Conservation (phyloP, 179 eudicot genomes). For the Corrigiola litoralis region DNA sequence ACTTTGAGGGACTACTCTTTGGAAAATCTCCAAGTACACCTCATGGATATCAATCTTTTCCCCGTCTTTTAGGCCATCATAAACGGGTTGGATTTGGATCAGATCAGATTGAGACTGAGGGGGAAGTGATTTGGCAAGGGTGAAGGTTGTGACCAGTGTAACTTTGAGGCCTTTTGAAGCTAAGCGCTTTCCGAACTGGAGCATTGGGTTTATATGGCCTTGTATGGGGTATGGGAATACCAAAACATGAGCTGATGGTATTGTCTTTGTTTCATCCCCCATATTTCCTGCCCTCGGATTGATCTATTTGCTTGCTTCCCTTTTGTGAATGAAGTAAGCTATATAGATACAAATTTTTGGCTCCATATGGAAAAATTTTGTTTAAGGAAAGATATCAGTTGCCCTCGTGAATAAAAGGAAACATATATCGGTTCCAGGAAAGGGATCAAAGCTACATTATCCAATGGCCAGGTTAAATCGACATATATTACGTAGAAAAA, state of each 20-base stretch:
- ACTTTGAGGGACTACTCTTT: conserved; percentile 9
- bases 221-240: conserved; percentile 35
- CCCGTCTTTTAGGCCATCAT: conserved; percentile 10
- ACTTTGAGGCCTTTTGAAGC: conserved; percentile 36
- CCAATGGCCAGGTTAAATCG: too few relatives aligned
- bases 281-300: neutral
- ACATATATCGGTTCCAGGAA: too few relatives aligned
- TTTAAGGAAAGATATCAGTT: too few relatives aligned
- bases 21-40: conserved; percentile 1
- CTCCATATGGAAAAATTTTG: too few relatives aligned
- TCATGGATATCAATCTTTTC: neutral
- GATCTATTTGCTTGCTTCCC: neutral
- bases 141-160: conserved; percentile 27
- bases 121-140: conserved; percentile 6
- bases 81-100: conserved; percentile 8
- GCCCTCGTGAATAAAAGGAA: too few relatives aligned
- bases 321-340: neutral
- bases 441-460: too few relatives aligned
- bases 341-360: too few relatives aligned
- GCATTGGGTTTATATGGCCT: conserved; percentile 49
- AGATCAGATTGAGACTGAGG: neutral
- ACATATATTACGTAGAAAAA: too few relatives aligned
- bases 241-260: conserved; percentile 24
- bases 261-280: neutral
- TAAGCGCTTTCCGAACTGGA: conserved; percentile 41